Evolutionary conservation across 2,329 filamentous ascomycete species (phyloP).

Genomic region (Sporothrix dimorphospora): DNA sequence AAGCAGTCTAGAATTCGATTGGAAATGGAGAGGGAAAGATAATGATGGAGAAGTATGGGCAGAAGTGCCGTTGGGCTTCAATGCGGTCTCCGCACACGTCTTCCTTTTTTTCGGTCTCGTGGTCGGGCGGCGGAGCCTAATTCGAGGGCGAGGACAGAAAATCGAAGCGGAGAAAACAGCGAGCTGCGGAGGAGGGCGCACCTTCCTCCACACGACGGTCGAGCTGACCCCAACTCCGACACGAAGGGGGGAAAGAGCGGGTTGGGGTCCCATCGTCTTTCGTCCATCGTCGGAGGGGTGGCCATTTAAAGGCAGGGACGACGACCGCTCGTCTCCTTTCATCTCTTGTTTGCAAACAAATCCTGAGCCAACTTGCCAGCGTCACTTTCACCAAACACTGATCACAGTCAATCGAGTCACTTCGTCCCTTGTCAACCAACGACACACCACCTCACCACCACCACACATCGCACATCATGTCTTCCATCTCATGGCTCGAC

Average conservation of each 20-base stretch:
- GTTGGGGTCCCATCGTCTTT: neutral
- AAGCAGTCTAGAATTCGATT: no score
- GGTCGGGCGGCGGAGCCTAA: neutral
- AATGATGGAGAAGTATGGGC: neutral
- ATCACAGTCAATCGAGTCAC: neutral
- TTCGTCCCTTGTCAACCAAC: neutral
- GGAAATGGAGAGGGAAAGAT: neutral
- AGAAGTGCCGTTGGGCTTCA: neutral
- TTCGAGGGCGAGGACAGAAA: neutral
- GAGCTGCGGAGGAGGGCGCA: neutral
- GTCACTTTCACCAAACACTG: neutral
- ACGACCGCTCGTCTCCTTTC: neutral
- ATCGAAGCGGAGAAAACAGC: slow-evolving; percentile 11
- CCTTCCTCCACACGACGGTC: neutral
- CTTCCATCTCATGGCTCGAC: slow-evolving; percentile 46
- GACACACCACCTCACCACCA: neutral
- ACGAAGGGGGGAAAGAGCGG: neutral
- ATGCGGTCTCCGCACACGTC: neutral
- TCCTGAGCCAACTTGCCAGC: neutral
- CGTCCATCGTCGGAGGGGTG: neutral
- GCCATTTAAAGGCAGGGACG: slow-evolving; percentile 2
- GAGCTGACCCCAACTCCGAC: slow-evolving; percentile 5
- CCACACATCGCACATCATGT: slow-evolving; percentile 24
- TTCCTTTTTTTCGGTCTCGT: neutral
- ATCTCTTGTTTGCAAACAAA: neutral